Evolutionary conservation across 345 rosid genomes (phyloP).

Genomic region (Populus tremula): DNA sequence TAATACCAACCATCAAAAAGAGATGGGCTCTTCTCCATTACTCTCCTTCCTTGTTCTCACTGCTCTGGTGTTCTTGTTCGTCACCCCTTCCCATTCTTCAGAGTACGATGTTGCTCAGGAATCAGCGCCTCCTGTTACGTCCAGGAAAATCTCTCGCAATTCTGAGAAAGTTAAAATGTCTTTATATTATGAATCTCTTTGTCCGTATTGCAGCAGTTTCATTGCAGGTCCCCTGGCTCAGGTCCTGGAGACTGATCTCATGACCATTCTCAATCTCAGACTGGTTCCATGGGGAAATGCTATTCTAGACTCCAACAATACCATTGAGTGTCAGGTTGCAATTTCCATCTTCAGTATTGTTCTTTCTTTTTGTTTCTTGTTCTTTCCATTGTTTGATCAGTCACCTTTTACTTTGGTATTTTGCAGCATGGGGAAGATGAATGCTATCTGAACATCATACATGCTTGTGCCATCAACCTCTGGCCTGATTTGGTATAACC

Average conservation of each 20-base stretch:
- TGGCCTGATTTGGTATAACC: conserved; percentile 4
- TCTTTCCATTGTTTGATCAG: neutral
- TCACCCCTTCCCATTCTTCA: conserved; percentile 6
- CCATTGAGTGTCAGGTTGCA: conserved; percentile 45
- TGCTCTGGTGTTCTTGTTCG: conserved; percentile 13
- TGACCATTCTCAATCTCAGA: conserved; percentile 41
- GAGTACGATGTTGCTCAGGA: neutral
- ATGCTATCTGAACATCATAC: neutral
- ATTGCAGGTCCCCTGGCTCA: conserved; percentile 30
- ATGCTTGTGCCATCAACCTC: neutral
- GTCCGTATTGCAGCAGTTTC: conserved; percentile 45
- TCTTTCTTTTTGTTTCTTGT: neutral
- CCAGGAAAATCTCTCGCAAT: neutral
- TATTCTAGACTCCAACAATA: conserved; percentile 17
- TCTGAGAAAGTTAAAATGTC: conserved; percentile 8
- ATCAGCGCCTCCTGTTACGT: neutral
- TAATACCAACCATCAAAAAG: neutral
- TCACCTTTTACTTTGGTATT: neutral
- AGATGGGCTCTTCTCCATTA: conserved; percentile 18
- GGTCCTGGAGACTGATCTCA: conserved; percentile 29
- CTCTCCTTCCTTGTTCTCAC: conserved; percentile 10
- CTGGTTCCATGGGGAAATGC: conserved; percentile 57
- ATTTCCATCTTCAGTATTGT: neutral
- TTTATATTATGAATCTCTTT: conserved; percentile 47
- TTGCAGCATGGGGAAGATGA: conserved; percentile 6